These are phyloP conservation scores for Dendrobium officinale DNA, from an alignment of 106 monocot species.

Conservation along the genomic window DNA sequence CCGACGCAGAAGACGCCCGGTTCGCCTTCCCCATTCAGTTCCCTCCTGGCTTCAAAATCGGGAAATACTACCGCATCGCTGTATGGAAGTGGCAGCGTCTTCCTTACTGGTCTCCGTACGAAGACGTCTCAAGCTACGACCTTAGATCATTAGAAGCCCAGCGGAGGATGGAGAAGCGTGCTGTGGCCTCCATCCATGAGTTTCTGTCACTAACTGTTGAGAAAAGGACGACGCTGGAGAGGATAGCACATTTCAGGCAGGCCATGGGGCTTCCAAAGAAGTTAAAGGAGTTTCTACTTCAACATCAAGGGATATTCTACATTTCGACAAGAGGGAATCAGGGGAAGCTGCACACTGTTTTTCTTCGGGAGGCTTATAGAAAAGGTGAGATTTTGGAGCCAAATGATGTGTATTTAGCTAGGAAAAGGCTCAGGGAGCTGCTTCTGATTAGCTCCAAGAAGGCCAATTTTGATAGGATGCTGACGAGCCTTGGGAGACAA, in stretches of 20 bases:
- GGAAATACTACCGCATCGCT: constrained; percentile 82
- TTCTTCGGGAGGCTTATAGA: constrained; percentile 71
- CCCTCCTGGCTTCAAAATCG: constrained; percentile 94
- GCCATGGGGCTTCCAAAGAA: constrained; percentile 87
- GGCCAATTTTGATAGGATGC: constrained; percentile 74
- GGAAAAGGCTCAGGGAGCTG: constrained; percentile 72
- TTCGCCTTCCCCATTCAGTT: constrained; percentile 75
- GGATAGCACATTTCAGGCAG: constrained; percentile 78
- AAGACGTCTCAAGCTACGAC: constrained; percentile 84
- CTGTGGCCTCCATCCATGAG: constrained; percentile 81
- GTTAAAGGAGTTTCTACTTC: constrained; percentile 86
- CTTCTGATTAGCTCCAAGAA: constrained; percentile 70
- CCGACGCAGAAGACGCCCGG: constrained; percentile 64
- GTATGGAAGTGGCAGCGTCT: constrained; percentile 99
- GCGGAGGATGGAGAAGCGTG: constrained; percentile 85
- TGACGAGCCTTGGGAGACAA: constrained; percentile 78
- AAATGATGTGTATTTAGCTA: constrained; percentile 62
- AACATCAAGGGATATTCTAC: constrained; percentile 95
- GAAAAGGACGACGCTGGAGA: constrained; percentile 77
- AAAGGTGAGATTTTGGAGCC: constrained; percentile 78
- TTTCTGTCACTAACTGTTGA: constrained; percentile 78
- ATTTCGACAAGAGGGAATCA: constrained; percentile 88
- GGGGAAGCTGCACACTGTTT: constrained; percentile 87
- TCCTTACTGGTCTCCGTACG: constrained; percentile 95
- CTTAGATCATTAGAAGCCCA: constrained; percentile 80